Evolutionary conservation across 495 filamentous ascomycete species (phyloP), one percentile per base, ranked within the genome.

Genomic region (Aspergillus conjunctus): DNA sequence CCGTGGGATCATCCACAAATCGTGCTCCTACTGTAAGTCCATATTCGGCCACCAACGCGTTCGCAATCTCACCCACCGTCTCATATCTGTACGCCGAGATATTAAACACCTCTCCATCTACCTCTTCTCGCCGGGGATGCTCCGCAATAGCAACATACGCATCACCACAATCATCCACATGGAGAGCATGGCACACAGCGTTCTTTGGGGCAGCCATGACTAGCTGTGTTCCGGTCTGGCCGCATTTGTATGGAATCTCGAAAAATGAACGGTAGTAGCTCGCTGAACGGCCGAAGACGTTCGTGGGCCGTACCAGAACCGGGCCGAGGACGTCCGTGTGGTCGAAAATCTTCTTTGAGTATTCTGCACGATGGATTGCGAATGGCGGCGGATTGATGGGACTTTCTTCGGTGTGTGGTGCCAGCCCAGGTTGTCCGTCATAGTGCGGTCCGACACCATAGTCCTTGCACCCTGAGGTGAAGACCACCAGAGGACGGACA

Each of bases 381-480:
- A 56, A 10, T 1, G 34, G 31, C 1, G 51, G 56, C 15, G 56
- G 56, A 10, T 59, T 56, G 1, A 59, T 56, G 7, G 61, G 61
- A 33, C 51, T 59, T 10, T 49, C 26, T 50, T 63, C 61, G 26
- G 56, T 59, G 26, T 63, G 61, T 11, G 61, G 61, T 1, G 44
- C n/a, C 3, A 63, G 26, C 14, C 14, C 37, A 3, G 33, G n/a
- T 2, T 44, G 20, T 12, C 58, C 58, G n/a, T 59, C 21, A 12
- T 55, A 54, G 30, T 59, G 56, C 21, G 51, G 51, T 20, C 51
- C 53, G 2, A 63, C 39, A 9, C 61, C 61, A 33, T 63, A 63
- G 34, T 63, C 61, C 26, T 63, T 63, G n/a, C 61, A 63, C 15
- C 61, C 61, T 7, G 56, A 56, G 18, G 61, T 56, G 17, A 64